These are phyloP conservation scores for Metschnikowia lachancei DNA, from an alignment of 805 yeast genomes.

Conservation along the genomic window DNA sequence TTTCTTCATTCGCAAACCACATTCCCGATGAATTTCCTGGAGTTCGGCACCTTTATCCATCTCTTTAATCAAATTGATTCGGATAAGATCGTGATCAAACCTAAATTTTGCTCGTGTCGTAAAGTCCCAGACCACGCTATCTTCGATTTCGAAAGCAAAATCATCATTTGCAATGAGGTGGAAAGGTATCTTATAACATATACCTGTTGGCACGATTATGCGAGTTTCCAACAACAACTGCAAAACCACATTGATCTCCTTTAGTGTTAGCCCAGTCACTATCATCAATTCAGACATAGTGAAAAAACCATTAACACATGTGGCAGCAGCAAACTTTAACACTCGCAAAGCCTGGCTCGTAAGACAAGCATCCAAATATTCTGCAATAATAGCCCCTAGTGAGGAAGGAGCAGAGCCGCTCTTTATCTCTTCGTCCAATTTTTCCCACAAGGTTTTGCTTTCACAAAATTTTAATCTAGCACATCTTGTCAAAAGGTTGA, in stretches of 20 bases:
- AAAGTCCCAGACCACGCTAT: conserved; percentile 32
- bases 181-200: conserved; percentile 49
- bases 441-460: conserved; percentile 1
- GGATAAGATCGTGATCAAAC: conserved; percentile 43
- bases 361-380: conserved; percentile 22
- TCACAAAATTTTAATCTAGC: conserved; percentile 2
- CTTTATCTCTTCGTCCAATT: conserved; percentile 1
- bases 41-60: conserved; percentile 27
- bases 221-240: conserved; percentile 32
- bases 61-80: conserved; percentile 28
- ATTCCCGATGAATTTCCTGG: conserved; percentile 32
- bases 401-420: neutral
- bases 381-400: conserved; percentile 15
- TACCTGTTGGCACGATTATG: conserved; percentile 38
- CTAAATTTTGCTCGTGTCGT: conserved; percentile 35
- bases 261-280: conserved; percentile 35
- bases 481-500: conserved; percentile 16
- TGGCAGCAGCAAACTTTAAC: conserved; percentile 44
- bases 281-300: conserved; percentile 36
- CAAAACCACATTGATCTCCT: conserved; percentile 31
- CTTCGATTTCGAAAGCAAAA: conserved; percentile 30
- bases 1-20: conserved; percentile 43
- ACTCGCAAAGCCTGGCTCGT: conserved; percentile 19
- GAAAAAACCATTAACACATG: conserved; percentile 36
- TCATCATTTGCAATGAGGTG: conserved; percentile 30